Percentiles rank a stretch among this genome's conserved stretches.
Evolutionary conservation across 768 basidiomycete genomes (phyloP).

Genomic region (Suillus weaverae): DNA sequence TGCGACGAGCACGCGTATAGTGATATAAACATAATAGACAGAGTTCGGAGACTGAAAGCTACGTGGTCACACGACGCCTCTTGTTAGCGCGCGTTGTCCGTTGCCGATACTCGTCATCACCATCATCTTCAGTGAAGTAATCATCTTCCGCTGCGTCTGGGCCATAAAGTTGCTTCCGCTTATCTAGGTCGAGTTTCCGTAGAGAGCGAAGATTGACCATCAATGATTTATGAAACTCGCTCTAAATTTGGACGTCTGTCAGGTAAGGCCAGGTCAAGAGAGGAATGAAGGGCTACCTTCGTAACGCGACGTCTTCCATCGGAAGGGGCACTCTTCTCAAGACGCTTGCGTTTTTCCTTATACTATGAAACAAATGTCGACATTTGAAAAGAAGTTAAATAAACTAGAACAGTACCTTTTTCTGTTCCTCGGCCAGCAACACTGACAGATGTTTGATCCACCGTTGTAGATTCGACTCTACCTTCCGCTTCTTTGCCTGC

Average conservation of each 20-base stretch:
- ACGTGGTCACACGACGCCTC: slow-evolving; percentile 30
- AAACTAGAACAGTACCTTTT: slow-evolving; percentile 49
- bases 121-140: slow-evolving; percentile 34
- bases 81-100: slow-evolving; percentile 30
- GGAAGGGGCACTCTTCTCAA: slow-evolving; percentile 44
- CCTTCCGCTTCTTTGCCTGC: slow-evolving; percentile 37
- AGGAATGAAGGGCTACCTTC: slow-evolving; percentile 46
- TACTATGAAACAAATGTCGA: slow-evolving; percentile 40
- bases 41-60: slow-evolving; percentile 1
- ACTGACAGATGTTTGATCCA: slow-evolving; percentile 70
- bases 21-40: slow-evolving; percentile 8
- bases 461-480: slow-evolving; percentile 50
- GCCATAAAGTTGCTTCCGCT: slow-evolving; percentile 45
- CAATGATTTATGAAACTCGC: slow-evolving; percentile 68
- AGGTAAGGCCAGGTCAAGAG: slow-evolving; percentile 5
- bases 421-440: slow-evolving; percentile 64
- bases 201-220: slow-evolving; percentile 56
- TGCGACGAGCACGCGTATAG: slow-evolving; percentile 1
- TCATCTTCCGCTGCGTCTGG: slow-evolving; percentile 39
- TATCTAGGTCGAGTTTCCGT: slow-evolving; percentile 58
- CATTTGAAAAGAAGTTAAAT: slow-evolving; percentile 5
- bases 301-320: slow-evolving; percentile 52
- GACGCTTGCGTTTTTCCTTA: slow-evolving; percentile 58
- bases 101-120: slow-evolving; percentile 32
- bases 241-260: slow-evolving; percentile 38